Evolutionary conservation across 2,329 filamentous ascomycete species (phyloP).

Genomic region (Verticillium nubilum): DNA sequence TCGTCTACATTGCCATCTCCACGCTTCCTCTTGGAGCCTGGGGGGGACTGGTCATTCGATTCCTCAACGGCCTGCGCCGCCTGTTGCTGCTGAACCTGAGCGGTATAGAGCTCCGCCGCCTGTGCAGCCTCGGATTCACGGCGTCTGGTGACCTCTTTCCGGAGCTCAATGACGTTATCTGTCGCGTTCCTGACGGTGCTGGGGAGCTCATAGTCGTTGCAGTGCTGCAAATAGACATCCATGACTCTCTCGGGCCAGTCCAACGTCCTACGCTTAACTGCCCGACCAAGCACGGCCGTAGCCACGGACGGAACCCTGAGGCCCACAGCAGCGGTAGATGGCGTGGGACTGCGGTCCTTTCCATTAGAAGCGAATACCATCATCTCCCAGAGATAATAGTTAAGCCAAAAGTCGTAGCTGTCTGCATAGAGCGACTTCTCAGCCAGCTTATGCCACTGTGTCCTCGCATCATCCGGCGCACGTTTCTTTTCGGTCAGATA

Average conservation of each 20-base stretch:
- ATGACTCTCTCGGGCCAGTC: conserved; percentile 75
- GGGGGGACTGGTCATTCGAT: conserved; percentile 28
- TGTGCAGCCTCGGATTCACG: conserved; percentile 61
- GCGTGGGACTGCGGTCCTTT: conserved; percentile 47
- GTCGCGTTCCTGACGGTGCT: conserved; percentile 68
- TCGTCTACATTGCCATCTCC: conserved; percentile 37
- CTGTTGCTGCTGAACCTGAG: conserved; percentile 28
- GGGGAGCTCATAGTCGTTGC: conserved; percentile 83
- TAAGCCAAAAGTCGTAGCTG: conserved; percentile 89
- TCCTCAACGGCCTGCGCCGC: conserved; percentile 20
- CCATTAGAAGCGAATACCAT: conserved; percentile 49
- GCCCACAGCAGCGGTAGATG: conserved; percentile 36
- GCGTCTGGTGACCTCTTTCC: conserved; percentile 56
- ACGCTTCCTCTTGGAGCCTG: conserved; percentile 67
- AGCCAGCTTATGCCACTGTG: conserved; percentile 68
- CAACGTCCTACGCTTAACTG: conserved; percentile 54
- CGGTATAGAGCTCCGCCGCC: conserved; percentile 47
- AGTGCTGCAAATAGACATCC: conserved; percentile 71
- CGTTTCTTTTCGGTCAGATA: conserved; percentile 82
- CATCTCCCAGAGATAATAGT: conserved; percentile 91
- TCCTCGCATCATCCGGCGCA: conserved; percentile 69
- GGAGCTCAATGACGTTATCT: conserved; percentile 65
- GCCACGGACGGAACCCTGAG: conserved; percentile 65
- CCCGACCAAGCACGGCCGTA: conserved; percentile 71
- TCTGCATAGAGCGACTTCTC: conserved; percentile 60